Base-by-base conservation (phyloP, 192 early-diverging fungal species). In the Coemansia sp. region DNA sequence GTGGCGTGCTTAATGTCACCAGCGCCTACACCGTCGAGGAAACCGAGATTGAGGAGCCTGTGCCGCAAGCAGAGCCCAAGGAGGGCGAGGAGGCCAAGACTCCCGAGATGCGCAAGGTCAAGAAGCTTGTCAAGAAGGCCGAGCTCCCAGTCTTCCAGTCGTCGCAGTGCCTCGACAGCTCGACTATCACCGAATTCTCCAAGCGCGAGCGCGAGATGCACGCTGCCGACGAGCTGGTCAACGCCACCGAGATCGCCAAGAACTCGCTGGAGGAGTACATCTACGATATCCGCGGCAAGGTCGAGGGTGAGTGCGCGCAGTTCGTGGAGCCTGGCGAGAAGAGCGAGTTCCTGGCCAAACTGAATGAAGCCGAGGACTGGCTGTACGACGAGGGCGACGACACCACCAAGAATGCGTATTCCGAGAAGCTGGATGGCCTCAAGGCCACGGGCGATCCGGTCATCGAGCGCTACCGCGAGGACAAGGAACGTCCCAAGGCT, bases 251-350 rank as follows among this genome's bases (percentile, higher is more conserved):
- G 76, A 87, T 93, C 63, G 89, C 88, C 78, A 93, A 94, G 84
- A 99, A 99, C 84, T 87, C 90, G 48, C 89, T 99, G 57, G 97
- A 99, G 82, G 97, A 99, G 86, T 99, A 99, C 85, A 93, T 97
- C 33, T 99, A 99, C 81, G 93, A 98, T 33, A 92, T 91, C 61
- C 92, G 97, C 55, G 83, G 84, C 75, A 95, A 97, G 91, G 75
- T 95, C 36, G 91, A 92, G 58, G 72, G 69, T 48, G 84, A 89
- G 33, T 94, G 89, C 84, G 71, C 77, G 52, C 89, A 89, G 6
- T 99, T 87, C 81, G 82, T 94, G 36, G 84, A 90, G 72, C 91
- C 91, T 48, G 67, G 71, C 21, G 86, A 89, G 73, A 88, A 91
- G 74, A 87, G 88, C 15, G 73, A 80, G 60, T 95, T 96, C 78